A percentile compares a stretch with the other conserved stretches of the same genome.
These are phyloP conservation scores for Erodium chrysanthum DNA, from an alignment of 441 rosid genomes.

Conservation along the genomic window DNA sequence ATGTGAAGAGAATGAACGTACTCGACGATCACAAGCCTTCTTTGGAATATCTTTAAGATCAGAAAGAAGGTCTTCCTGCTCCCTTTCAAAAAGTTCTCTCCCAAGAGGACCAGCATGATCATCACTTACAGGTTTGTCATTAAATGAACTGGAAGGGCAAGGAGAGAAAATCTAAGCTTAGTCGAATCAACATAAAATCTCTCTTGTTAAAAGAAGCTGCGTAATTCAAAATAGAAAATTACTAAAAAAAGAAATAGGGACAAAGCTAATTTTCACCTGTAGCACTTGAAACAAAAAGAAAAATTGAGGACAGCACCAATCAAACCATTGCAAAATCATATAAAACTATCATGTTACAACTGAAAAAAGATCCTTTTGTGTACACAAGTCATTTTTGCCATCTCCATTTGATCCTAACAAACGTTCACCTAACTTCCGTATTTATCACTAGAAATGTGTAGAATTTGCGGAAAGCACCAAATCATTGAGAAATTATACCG, in stretches of 20 bases:
- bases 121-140: conserved; percentile 78
- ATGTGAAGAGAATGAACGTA: conserved; percentile 29
- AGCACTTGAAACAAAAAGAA: neutral
- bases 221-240: neutral
- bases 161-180: conserved; percentile 9
- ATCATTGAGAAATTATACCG: too few relatives aligned
- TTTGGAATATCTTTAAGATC: conserved; percentile 90
- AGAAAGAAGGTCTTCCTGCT: conserved; percentile 81
- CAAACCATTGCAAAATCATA: neutral
- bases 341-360: too few relatives aligned
- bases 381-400: too few relatives aligned
- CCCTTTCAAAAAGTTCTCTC: conserved; percentile 83
- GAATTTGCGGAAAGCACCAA: too few relatives aligned
- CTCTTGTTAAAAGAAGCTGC: neutral
- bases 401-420: too few relatives aligned
- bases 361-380: too few relatives aligned
- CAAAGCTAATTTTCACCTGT: neutral
- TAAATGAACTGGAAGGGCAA: conserved; percentile 62
- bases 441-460: too few relatives aligned
- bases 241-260: neutral
- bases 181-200: neutral
- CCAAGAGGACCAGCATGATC: conserved; percentile 71
- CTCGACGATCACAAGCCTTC: conserved; percentile 97
- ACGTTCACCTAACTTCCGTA: too few relatives aligned
- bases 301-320: neutral